Conservation (phyloP, 2,329 filamentous ascomycete genomes). For the Xylariaceae sp. region DNA sequence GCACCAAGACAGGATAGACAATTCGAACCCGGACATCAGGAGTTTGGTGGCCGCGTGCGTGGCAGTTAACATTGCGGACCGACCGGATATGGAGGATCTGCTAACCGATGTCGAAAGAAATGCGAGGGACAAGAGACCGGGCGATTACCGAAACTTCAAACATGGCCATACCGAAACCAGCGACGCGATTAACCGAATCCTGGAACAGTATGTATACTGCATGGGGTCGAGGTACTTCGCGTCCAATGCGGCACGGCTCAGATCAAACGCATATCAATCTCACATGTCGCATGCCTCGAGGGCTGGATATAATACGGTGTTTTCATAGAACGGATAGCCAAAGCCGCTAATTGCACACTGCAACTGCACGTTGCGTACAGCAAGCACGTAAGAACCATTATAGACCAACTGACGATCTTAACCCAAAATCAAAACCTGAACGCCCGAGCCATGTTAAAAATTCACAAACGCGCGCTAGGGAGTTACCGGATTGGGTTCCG, state of each 20-base stretch:
- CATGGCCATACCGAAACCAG: constrained; percentile 11
- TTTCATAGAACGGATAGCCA: background rate
- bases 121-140: background rate
- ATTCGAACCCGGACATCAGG: too few species aligned
- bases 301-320: background rate
- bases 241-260: too few species aligned
- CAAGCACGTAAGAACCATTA: background rate
- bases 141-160: constrained; percentile 3
- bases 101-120: constrained; percentile 16
- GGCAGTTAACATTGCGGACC: constrained; percentile 7
- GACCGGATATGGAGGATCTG: constrained; percentile 21
- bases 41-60: constrained; percentile 19
- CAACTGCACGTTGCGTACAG: background rate
- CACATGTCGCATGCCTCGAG: too few species aligned
- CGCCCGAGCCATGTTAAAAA: background rate
- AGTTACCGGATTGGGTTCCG: background rate
- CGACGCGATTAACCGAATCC: background rate
- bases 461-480: background rate
- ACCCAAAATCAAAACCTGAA: constrained; percentile 8
- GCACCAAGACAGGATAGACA: too few species aligned
- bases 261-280: too few species aligned
- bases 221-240: background rate
- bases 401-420: background rate
- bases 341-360: background rate
- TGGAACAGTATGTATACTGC: constrained; percentile 2